Base-by-base conservation (phyloP, 768 basidiomycete genomes). In the Hebeloma cylindrosporum region DNA sequence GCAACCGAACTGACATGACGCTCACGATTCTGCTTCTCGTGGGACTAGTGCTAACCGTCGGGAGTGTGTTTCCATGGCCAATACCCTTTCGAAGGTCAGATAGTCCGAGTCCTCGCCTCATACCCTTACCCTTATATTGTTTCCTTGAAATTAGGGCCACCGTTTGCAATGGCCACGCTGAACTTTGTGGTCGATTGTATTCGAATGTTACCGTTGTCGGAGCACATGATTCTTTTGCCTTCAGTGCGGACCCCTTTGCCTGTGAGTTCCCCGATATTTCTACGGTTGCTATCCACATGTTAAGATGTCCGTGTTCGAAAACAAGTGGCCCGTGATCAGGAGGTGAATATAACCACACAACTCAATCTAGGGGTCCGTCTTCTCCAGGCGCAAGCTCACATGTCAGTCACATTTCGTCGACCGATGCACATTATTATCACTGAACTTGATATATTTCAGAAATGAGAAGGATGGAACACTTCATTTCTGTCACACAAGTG, bases 401-500 rank as follows among this genome's bases (percentile, higher is more conserved):
- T 72, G 68, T 73, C 39, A 22, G 67, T 48, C 27, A 5, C 18
- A 28, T 4, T 38, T 40, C 11, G 16, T 3, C 10, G 1, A 7
- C 11, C 18, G 13, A 13, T 23, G 20, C 4, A 10, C 11, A 11
- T 18, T 10, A 1, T 27, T 30, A 13, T 43, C 26, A 8, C 34
- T 49, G 21, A 38, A 25, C 1, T 3, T 13, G 18, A 17, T 22
- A 16, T 10, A 2, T n/a, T 8, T 18, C 21, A 29, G 20, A 13
- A 47, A 32, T 27, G 68, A 64, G 35, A 62, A 69, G 27, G 61
- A 73, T 40, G 72, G 69, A 4, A 70, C 66, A 2, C 63, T 86
- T 6, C 79, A 79, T 53, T 82, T 86, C 52, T 88, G 85, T 58
- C 85, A 86, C 59, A 80, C 82, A 2, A 78, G 73, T 80, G 54